Evolutionary conservation across 176 grass and related monocot species (phyloP).

Genomic region (Zea luxurians): DNA sequence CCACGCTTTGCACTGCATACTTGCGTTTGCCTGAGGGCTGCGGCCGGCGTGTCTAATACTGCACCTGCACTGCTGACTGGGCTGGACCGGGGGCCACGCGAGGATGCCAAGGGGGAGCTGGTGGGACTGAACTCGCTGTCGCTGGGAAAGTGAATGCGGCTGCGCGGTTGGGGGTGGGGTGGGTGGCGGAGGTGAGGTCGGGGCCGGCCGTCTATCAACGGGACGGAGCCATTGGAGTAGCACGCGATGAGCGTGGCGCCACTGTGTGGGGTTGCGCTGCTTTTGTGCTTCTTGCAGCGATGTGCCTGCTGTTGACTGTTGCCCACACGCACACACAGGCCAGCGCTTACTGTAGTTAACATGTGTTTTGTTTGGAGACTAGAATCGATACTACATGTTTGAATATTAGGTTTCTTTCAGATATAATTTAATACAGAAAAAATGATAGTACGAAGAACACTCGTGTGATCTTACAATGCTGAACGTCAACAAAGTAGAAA

Average conservation of each 20-base stretch:
- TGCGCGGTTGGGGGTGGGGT: slow-evolving; percentile 22
- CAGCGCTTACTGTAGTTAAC: too few relatives aligned
- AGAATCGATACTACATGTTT: too few relatives aligned
- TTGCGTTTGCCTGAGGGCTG: too few relatives aligned
- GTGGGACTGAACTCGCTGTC: background rate
- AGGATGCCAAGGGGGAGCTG: background rate
- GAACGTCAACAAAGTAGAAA: too few relatives aligned
- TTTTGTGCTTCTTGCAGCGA: too few relatives aligned
- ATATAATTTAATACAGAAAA: too few relatives aligned
- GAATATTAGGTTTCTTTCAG: too few relatives aligned
- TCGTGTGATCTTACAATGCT: too few relatives aligned
- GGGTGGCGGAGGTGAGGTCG: background rate
- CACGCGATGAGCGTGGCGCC: background rate
- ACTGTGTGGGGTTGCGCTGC: background rate
- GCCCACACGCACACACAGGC: background rate
- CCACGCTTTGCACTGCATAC: background rate
- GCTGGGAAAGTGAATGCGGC: slow-evolving; percentile 15
- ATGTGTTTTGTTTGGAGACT: too few relatives aligned
- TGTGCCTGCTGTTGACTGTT: background rate
- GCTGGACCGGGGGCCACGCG: background rate
- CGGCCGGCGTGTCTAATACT: background rate
- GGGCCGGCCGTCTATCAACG: too few relatives aligned
- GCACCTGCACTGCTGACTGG: background rate
- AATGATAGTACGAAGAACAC: too few relatives aligned
- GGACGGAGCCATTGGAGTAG: background rate